phyloP scores from a whole-genome alignment of 179 eudicot species.

The Beta macrorhiza region DNA sequence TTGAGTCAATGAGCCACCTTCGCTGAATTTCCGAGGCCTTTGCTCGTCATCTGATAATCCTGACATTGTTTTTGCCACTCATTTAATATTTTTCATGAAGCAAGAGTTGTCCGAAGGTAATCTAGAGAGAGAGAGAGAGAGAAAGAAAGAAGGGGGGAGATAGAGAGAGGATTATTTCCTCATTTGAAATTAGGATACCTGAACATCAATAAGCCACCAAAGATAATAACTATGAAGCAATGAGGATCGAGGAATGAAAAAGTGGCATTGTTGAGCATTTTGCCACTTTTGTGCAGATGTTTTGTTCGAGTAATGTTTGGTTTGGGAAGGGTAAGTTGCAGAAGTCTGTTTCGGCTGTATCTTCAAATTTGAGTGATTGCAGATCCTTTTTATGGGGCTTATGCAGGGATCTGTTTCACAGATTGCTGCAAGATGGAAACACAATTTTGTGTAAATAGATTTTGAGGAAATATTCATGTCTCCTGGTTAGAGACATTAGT shows the following conservation, averaged over 20 bases:
- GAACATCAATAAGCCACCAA: too few relatives aligned
- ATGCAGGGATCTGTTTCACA: not conserved
- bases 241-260: not conserved
- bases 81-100: not conserved
- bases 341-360: not conserved
- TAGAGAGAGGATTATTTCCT: too few relatives aligned
- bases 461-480: not conserved
- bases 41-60: not conserved
- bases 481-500: not conserved
- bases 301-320: not conserved
- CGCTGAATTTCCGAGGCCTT: not conserved
- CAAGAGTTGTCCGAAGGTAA: too few relatives aligned
- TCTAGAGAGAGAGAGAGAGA: too few relatives aligned
- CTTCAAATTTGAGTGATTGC: not conserved
- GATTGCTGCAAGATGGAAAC: not conserved
- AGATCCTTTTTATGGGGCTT: not conserved
- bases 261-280: not conserved
- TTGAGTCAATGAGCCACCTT: not conserved
- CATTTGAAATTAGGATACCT: too few relatives aligned
- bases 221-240: too few relatives aligned
- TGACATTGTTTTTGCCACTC: not conserved
- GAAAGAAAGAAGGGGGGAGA: too few relatives aligned
- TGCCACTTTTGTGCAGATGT: not conserved
- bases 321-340: not conserved
- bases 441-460: not conserved